Percentiles rank a stretch among this genome's conserved stretches.
Conservation (phyloP, 371 early-diverging fungal species). For the Parasitella parasitica region DNA sequence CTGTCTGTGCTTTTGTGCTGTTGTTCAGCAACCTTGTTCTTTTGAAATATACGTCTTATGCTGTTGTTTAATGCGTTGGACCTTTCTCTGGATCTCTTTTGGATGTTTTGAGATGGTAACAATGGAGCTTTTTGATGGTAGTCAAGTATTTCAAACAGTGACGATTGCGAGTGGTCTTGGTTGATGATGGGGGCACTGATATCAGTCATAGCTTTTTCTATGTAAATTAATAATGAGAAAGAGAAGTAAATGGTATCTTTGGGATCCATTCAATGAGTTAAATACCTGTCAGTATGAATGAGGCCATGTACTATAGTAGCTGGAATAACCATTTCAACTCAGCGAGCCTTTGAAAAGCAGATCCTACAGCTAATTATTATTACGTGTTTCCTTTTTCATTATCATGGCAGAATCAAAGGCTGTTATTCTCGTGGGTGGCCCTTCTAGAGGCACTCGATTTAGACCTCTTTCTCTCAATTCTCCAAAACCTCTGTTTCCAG, state of each 20-base stretch:
- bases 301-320: not conserved
- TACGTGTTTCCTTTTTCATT: slow-evolving; percentile 1
- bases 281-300: not conserved
- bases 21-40: not conserved
- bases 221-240: not conserved
- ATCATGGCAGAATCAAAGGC: slow-evolving; percentile 61
- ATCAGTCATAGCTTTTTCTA: not conserved
- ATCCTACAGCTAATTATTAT: too few relatives aligned
- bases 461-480: slow-evolving; percentile 93
- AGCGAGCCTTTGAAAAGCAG: too few relatives aligned
- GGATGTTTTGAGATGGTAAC: not conserved
- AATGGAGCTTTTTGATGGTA: not conserved
- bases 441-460: slow-evolving; percentile 95
- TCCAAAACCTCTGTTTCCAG: slow-evolving; percentile 97
- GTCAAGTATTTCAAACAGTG: not conserved
- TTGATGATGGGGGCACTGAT: not conserved
- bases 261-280: not conserved
- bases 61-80: not conserved
- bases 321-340: not conserved
- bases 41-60: not conserved
- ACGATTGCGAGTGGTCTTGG: not conserved
- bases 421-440: slow-evolving; percentile 96
- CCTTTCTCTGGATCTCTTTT: not conserved
- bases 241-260: not conserved
- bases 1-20: not conserved